Conservation (phyloP, 805 yeast species). For the Danielozyma ontarioensis region DNA sequence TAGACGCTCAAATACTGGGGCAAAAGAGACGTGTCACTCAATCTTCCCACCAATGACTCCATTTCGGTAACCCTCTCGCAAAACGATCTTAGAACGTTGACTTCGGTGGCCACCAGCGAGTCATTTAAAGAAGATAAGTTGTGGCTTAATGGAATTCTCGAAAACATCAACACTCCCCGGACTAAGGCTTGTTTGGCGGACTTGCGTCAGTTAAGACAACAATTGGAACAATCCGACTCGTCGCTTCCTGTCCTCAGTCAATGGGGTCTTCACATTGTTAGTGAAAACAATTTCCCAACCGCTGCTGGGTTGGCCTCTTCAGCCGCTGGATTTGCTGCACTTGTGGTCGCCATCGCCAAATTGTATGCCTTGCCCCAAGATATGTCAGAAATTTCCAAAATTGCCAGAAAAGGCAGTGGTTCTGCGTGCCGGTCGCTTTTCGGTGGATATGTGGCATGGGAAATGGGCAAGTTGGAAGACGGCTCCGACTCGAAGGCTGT, state of each 20-base stretch:
- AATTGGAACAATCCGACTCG: conserved; percentile 52
- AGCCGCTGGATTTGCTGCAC: conserved; percentile 98
- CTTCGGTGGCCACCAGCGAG: conserved; percentile 74
- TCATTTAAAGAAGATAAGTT: conserved; percentile 58
- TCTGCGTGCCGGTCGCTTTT: conserved; percentile 96
- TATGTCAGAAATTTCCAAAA: conserved; percentile 78
- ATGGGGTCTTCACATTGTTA: conserved; percentile 72
- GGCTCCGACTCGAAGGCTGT: conserved; percentile 96
- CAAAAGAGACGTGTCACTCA: conserved; percentile 81
- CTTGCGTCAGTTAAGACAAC: conserved; percentile 60
- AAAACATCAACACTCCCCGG: conserved; percentile 58
- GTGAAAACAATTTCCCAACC: conserved; percentile 97
- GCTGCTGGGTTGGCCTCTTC: conserved; percentile 98
- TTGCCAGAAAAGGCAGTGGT: conserved; percentile 98
- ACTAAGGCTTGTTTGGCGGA: conserved; percentile 73
- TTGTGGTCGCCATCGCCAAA: conserved; percentile 83
- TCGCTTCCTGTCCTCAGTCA: conserved; percentile 56
- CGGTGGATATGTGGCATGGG: conserved; percentile 99
- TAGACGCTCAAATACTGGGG: conserved; percentile 98
- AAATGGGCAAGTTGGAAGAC: conserved; percentile 73
- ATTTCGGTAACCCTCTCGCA: conserved; percentile 92
- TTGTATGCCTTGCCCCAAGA: conserved; percentile 82
- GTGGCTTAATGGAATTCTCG: conserved; percentile 82
- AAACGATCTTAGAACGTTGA: conserved; percentile 83
- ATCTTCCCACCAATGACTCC: conserved; percentile 93